Conservation (phyloP, 2,329 filamentous ascomycete genomes). For the Xylariomycetidae sp. region DNA sequence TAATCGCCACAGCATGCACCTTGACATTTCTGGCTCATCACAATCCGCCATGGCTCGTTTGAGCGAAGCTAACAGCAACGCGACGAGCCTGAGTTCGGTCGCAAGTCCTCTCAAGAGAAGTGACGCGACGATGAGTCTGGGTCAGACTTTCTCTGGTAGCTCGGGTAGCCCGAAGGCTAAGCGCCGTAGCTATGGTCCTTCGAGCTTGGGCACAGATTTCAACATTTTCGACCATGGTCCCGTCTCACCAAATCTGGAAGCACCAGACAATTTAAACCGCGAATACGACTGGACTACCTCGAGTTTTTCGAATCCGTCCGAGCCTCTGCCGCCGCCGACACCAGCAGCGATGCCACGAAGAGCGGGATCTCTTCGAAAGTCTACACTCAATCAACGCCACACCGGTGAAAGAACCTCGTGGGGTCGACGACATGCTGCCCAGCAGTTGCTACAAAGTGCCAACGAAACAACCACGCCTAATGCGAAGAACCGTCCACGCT, state of each 20-base stretch:
- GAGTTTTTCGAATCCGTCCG: constrained; percentile 28
- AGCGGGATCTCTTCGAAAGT: constrained; percentile 75
- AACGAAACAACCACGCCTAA: constrained; percentile 52
- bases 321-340: constrained; percentile 40
- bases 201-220: constrained; percentile 58
- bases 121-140: constrained; percentile 84
- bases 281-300: constrained; percentile 52
- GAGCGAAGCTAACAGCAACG: constrained; percentile 40
- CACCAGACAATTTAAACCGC: constrained; percentile 42
- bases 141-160: constrained; percentile 72
- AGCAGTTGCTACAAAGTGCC: constrained; percentile 46
- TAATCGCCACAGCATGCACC: constrained; percentile 49
- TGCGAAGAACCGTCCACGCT: constrained; percentile 61
- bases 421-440: constrained; percentile 55
- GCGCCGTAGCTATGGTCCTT: constrained; percentile 76
- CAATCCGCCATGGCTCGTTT: constrained; percentile 47
- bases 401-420: constrained; percentile 59
- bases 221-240: constrained; percentile 68
- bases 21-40: constrained; percentile 51
- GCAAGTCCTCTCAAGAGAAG: constrained; percentile 88
- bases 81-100: constrained; percentile 47
- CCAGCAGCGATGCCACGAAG: constrained; percentile 59
- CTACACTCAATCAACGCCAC: constrained; percentile 81
- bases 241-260: constrained; percentile 42
- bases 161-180: constrained; percentile 86